A percentile compares a stretch with the other conserved stretches of the same genome.
These are phyloP conservation scores for Barnettozyma californica DNA, from an alignment of 805 yeast species.

Conservation along the genomic window DNA sequence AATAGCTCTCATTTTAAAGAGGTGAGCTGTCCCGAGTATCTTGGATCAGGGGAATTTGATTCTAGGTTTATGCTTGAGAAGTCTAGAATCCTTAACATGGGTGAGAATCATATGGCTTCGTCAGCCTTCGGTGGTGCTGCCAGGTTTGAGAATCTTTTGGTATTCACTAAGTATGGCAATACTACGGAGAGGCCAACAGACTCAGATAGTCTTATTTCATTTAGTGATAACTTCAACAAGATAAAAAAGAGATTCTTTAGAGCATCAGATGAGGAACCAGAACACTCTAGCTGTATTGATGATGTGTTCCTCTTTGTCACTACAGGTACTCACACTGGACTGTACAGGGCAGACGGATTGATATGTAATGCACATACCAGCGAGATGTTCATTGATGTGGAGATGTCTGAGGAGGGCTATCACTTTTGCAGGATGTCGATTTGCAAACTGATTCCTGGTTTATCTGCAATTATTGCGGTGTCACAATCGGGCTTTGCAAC, in stretches of 20 bases:
- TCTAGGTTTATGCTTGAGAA: conserved; percentile 32
- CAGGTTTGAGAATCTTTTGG: conserved; percentile 24
- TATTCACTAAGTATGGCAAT: conserved; percentile 19
- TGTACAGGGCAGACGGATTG: conserved; percentile 40
- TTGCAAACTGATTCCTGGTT: conserved; percentile 31
- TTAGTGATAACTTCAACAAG: conserved; percentile 23
- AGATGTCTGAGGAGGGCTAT: conserved; percentile 11
- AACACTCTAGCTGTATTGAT: neutral
- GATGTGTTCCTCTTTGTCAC: conserved; percentile 37
- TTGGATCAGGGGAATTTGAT: conserved; percentile 37
- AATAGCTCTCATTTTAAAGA: conserved; percentile 37
- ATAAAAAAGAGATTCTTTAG: conserved; percentile 18
- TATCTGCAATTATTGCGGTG: conserved; percentile 36
- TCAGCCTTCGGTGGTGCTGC: conserved; percentile 38
- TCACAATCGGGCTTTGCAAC: conserved; percentile 41
- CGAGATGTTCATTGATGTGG: conserved; percentile 33
- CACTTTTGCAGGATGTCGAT: conserved; percentile 26
- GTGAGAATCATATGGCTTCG: conserved; percentile 35
- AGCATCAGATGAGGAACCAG: neutral
- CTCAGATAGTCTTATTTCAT: conserved; percentile 12
- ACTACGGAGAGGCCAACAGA: neutral
- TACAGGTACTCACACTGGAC: conserved; percentile 38
- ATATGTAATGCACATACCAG: conserved; percentile 44
- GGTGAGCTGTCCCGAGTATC: conserved; percentile 43
- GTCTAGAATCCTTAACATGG: conserved; percentile 35